Evolutionary conservation across 768 basidiomycete species (phyloP).

Genomic region (Termitomyces sp.): DNA sequence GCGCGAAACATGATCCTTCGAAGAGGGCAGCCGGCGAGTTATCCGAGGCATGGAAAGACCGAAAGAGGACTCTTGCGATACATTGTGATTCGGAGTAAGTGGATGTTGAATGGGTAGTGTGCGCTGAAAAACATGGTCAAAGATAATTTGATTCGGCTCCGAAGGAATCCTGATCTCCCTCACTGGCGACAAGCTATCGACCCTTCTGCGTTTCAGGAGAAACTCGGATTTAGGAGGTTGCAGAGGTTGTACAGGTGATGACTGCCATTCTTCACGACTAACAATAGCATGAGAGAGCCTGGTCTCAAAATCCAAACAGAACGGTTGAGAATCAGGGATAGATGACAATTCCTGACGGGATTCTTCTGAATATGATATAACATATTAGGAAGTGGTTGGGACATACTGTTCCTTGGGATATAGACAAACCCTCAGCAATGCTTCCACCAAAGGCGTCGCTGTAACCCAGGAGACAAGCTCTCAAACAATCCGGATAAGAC

Average conservation of each 20-base stretch:
- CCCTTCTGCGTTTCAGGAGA: conserved; percentile 1
- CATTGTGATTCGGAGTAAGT: background rate
- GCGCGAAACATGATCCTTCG: background rate
- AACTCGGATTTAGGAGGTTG: background rate
- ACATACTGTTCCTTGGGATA: conserved; percentile 31
- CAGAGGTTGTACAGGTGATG: background rate
- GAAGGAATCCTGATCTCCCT: background rate
- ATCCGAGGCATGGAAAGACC: background rate
- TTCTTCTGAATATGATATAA: background rate
- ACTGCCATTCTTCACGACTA: background rate
- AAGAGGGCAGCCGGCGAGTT: background rate
- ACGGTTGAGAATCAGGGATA: conserved; percentile 26
- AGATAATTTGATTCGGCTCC: background rate
- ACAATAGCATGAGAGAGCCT: background rate
- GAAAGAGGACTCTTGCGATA: background rate
- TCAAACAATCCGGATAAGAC: conserved; percentile 39
- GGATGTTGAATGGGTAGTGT: no score
- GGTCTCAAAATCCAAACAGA: background rate
- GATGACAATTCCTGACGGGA: conserved; percentile 6
- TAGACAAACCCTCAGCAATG: conserved; percentile 37
- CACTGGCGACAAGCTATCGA: background rate
- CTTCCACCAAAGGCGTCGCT: conserved; percentile 43
- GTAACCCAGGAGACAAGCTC: conserved; percentile 38
- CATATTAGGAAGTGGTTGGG: background rate
- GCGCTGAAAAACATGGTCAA: background rate